Conservation (phyloP, 768 basidiomycete genomes). For the Dioszegia aurantiaca region DNA sequence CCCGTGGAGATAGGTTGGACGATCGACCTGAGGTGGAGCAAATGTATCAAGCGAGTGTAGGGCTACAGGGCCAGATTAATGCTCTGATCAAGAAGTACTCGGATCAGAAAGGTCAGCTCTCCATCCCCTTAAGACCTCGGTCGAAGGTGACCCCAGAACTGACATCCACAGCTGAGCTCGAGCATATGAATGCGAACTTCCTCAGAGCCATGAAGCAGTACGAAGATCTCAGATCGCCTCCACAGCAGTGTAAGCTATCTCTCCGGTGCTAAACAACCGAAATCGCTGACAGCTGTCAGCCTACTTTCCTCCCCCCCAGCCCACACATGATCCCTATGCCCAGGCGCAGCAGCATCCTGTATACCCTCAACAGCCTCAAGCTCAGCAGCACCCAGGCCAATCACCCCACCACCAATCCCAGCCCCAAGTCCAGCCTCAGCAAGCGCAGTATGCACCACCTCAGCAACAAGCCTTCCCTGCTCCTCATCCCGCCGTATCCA, state of each 20-base stretch:
- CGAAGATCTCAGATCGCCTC: conserved; percentile 79
- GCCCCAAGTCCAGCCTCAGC: conserved; percentile 12
- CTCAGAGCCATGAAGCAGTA: conserved; percentile 83
- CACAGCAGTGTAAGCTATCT: conserved; percentile 6
- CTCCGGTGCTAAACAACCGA: background rate
- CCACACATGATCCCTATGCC: conserved; percentile 36
- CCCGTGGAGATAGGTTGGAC: conserved; percentile 72
- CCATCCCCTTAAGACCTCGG: background rate
- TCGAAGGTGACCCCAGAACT: conserved; percentile 7
- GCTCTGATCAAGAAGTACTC: conserved; percentile 96
- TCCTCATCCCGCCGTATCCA: conserved; percentile 25
- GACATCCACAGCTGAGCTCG: conserved; percentile 70
- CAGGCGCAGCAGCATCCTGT: conserved; percentile 42
- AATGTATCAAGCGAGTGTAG: conserved; percentile 83
- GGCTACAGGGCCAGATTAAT: conserved; percentile 87
- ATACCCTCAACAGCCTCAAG: conserved; percentile 19
- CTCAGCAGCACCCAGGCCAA: conserved; percentile 18
- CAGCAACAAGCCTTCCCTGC: conserved; percentile 33
- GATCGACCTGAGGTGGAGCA: conserved; percentile 90
- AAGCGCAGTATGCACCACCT: conserved; percentile 5
- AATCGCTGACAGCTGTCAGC: conserved; percentile 24
- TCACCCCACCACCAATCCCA: conserved; percentile 24
- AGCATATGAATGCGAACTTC: conserved; percentile 92
- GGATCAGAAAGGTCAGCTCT: conserved; percentile 71
- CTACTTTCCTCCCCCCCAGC: conserved; percentile 43